Conservation (phyloP, 768 basidiomycete genomes). For the Gymnopilus dilepis region DNA sequence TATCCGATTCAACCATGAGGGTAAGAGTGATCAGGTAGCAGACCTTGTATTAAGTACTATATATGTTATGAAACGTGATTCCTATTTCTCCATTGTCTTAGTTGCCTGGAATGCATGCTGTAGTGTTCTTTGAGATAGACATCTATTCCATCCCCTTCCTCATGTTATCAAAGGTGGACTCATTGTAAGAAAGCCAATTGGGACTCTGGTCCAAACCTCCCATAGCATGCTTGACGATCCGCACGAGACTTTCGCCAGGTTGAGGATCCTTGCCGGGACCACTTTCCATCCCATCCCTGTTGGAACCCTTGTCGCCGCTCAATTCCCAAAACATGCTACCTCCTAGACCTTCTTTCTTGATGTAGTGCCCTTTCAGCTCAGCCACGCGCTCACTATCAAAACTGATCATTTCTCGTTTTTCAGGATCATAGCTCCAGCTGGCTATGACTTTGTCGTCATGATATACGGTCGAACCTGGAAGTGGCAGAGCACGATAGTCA, state of each 20-base stretch:
- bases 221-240: conserved; percentile 79
- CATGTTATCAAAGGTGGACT: conserved; percentile 83
- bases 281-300: conserved; percentile 73
- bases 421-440: conserved; percentile 83
- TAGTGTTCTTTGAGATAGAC: background rate
- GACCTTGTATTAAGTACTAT: background rate
- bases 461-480: conserved; percentile 68
- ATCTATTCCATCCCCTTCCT: conserved; percentile 62
- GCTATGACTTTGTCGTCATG: conserved; percentile 73
- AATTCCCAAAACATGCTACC: conserved; percentile 98
- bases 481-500: conserved; percentile 90
- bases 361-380: conserved; percentile 79
- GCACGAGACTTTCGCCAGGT: conserved; percentile 73
- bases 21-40: background rate
- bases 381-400: conserved; percentile 78
- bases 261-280: conserved; percentile 78
- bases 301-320: conserved; percentile 79
- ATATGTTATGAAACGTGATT: conserved; percentile 2
- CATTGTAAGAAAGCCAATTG: conserved; percentile 85
- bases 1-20: conserved; percentile 38
- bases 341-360: conserved; percentile 74
- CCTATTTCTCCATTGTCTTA: background rate
- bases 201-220: conserved; percentile 65
- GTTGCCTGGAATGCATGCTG: conserved; percentile 1
- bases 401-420: conserved; percentile 79